Evolutionary conservation across 2,329 filamentous ascomycete species (phyloP), one percentile per base, ranked within the genome.

Genomic region (Fusarium humuli): DNA sequence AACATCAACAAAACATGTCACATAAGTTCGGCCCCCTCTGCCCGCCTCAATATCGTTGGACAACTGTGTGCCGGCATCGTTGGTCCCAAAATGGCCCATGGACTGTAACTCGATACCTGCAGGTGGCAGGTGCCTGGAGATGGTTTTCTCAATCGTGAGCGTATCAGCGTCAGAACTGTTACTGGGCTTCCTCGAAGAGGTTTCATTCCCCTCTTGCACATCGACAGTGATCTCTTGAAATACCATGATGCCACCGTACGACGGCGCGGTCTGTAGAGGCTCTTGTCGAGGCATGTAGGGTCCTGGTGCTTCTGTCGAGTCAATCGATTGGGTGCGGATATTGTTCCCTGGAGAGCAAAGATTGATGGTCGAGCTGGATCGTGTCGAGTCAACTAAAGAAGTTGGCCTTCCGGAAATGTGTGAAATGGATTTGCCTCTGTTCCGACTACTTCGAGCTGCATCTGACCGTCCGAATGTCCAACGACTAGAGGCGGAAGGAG

Each of bases 181-280:
- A 12, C 58, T 57, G 41, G 65, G 47, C 25, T 55, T 37, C 22
- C 60, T 61, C 10, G 34, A 25, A 27, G 61, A 30, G 27, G 57
- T n/a, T 22, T 61, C 65, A 25, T 62, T 62, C 11, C 61, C 63
- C 32, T 73, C 71, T 59, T 79, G 72, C 7, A 79, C 77, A 41
- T 88, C 83, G n/a, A 90, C 84, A 10, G 84, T 85, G 58, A 90
- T 85, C 71, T 91, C 87, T 67, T 88, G 86, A 25, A 86, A 87
- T 9, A 90, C 85, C 81, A 90, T 85, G 74, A 90, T 91, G 23
- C 88, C 87, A 9, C 87, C 87, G 52, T 73, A 76, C 6, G 73
- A 75, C 13, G 73, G 68, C 6, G 64, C 37, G 14, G 61, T 6
- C 37, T 61, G 55, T 14, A 59, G 37, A 25, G 82, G 11, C 75